Percentiles rank a stretch among this genome's conserved stretches.
phyloP scores from a whole-genome alignment of 139 green algal genomes.

The Spirogloea muscicola region DNA sequence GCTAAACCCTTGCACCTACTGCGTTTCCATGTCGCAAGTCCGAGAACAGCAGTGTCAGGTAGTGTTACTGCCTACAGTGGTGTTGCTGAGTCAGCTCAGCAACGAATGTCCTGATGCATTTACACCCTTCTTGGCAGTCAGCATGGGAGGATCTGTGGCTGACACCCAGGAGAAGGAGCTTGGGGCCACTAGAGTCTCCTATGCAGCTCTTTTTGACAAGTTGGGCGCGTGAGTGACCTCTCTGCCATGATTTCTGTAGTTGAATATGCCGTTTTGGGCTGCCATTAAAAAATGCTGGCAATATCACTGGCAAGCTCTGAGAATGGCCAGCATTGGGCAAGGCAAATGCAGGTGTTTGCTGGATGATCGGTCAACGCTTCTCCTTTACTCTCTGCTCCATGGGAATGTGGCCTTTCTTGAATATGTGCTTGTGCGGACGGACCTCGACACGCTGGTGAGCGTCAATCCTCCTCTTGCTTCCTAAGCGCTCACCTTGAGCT shows the following conservation, averaged over 20 bases:
- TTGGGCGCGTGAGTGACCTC: constrained; percentile 19
- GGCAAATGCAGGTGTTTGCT: constrained; percentile 45
- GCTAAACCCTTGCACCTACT: neutral
- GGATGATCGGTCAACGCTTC: constrained; percentile 57
- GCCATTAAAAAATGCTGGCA: neutral
- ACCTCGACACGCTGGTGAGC: constrained; percentile 59
- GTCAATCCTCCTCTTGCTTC: neutral
- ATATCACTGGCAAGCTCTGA: neutral
- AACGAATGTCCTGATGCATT: neutral
- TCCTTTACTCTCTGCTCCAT: constrained; percentile 82
- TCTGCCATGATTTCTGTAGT: neutral
- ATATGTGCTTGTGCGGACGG: constrained; percentile 61
- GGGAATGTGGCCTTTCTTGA: constrained; percentile 55
- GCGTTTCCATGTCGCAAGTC: neutral
- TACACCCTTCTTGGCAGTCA: neutral
- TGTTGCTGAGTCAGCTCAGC: neutral
- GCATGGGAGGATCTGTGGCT: neutral
- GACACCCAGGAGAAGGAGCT: neutral
- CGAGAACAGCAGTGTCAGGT: neutral
- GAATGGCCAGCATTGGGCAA: neutral
- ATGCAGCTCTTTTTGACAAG: constrained; percentile 26
- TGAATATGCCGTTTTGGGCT: neutral
- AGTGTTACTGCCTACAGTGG: neutral
- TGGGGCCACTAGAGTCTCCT: neutral
- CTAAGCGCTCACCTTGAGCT: too few species aligned